Percentiles rank a stretch among this genome's conserved stretches.
These are phyloP conservation scores for Melampsora larici-populina DNA, from an alignment of 1,284 basidiomycete species.

Conservation along the genomic window DNA sequence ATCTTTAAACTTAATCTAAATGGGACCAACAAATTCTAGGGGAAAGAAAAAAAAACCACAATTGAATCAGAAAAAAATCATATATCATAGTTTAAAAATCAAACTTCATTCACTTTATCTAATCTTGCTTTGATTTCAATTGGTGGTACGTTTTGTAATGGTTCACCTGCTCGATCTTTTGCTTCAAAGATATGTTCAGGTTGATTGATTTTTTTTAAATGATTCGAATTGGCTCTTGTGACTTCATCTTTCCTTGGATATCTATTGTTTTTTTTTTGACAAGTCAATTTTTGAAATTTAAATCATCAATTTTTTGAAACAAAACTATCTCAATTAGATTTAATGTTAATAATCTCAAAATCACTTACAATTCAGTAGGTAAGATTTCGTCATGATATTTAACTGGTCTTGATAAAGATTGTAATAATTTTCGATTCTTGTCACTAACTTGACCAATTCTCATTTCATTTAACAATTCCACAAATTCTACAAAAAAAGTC, in stretches of 20 bases:
- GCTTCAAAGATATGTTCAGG: constrained; percentile 48
- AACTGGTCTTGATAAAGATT: constrained; percentile 46
- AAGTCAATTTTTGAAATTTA: too few species aligned
- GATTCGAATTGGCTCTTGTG: constrained; percentile 67
- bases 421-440: too few species aligned
- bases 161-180: not conserved
- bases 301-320: constrained; percentile 86
- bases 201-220: constrained; percentile 59
- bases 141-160: constrained; percentile 16
- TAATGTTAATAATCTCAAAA: constrained; percentile 65
- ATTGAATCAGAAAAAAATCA: not conserved
- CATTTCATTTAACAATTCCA: too few species aligned
- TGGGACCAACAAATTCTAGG: constrained; percentile 52
- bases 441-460: too few species aligned
- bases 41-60: constrained; percentile 44
- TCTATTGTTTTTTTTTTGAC: too few species aligned
- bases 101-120: constrained; percentile 68
- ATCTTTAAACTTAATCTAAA: constrained; percentile 64
- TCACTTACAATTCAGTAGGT: constrained; percentile 51
- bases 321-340: constrained; percentile 95
- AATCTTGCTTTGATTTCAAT: constrained; percentile 63
- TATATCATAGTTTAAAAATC: constrained; percentile 61
- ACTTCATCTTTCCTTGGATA: constrained; percentile 81
- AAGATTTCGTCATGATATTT: constrained; percentile 49
- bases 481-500: too few species aligned